Base-by-base conservation (phyloP, 1,284 basidiomycete species). In the Exobasidium rhododendri region DNA sequence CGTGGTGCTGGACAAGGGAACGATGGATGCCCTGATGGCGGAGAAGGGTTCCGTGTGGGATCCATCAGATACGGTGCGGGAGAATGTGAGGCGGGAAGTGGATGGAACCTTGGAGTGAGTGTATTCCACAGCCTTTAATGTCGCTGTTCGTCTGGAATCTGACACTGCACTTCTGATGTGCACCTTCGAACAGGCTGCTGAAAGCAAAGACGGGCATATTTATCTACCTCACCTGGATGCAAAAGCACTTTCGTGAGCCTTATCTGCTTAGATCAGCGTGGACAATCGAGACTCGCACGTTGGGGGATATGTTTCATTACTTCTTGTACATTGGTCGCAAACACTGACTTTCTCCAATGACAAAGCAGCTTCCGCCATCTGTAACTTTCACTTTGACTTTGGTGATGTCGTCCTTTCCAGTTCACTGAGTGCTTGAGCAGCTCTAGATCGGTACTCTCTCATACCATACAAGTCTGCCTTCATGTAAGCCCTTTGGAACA, bases 11-110 rank as follows among this genome's bases (percentile, higher is more conserved):
- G 77, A 79, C 58, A 79, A 79, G 46, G 66, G 66, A 10, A 79
- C 77, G 2, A 71, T 79, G 69, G 77, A 79, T 61, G 77, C 77
- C 0, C 64, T 79, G 3, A 73, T 79, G 71, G 77, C 77, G n/a
- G 74, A 75, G 56, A 70, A 67, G 28, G 69, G 65, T 1, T 50
- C 53, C 0, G 71, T 74, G 5, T 79, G 77, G 77, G 65, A 65
- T 17, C 77, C 75, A 0, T 60, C 64, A 5, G 56, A 64, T 1
- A 61, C 62, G 10, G 75, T 78, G 1, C 28, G 67, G 0, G 22
- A 56, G 0, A 65, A 73, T 43, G 74, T 76, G 1, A 32, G 54
- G 4, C 45, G 17, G 0, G 73, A 77, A 61, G 56, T 79, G 11
- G 63, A 71, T 24, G 77, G 75, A 14, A 74, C 77, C 1, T 46